Base-by-base conservation (phyloP, 2,329 filamentous ascomycete genomes). In the Fusarium coffeatum region DNA sequence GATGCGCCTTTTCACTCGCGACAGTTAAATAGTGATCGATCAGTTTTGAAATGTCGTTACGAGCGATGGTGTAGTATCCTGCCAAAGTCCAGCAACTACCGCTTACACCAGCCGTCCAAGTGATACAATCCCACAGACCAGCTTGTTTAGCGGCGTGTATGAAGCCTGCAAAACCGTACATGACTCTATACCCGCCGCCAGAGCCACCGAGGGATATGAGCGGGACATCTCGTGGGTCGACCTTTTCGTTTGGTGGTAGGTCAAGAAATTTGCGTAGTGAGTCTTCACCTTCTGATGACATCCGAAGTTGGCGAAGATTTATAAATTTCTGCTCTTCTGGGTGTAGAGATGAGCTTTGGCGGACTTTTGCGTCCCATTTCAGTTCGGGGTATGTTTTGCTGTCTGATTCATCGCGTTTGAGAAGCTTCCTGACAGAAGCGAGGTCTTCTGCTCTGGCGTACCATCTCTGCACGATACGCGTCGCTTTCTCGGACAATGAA, bases 1-100 rank as follows among this genome's bases (percentile, higher is more conserved):
- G 72, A 25, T 74, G 72, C 0, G 73, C 57, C 1, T 64, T n/a
- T 2, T 74, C 72, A 3, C 59, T 69, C 3, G 72, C 67, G 2
- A 72, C 62, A 0, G 69, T 63, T 1, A 75, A 37, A 1, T 74
- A 74, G 15, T 75, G 73, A 1, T 59, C 60, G 0, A 60, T 59
- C 5, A 75, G 20, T 10, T 41, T 57, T 3, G 59, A 58, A 1
- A 60, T 43, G 5, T 72, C 69, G 18, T 70, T 69, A 0, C 71
- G 53, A 0, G 73, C 73, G 3, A 75, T 69, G 3, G 73, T 75
- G 7, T 75, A 75, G 22, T 75, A 75, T 0, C 69, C 69, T 2
- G 66, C 71, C 1, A 75, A 15, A 0, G 73, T 72, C 73, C 73
- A 75, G 20, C 73, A 75, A 16, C 71, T 75, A 2, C 73, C 73